Percentiles rank a stretch among this genome's conserved stretches.
Evolutionary conservation across 1,139 yeast genomes (phyloP).

Genomic region (Suhomyces taliae): DNA sequence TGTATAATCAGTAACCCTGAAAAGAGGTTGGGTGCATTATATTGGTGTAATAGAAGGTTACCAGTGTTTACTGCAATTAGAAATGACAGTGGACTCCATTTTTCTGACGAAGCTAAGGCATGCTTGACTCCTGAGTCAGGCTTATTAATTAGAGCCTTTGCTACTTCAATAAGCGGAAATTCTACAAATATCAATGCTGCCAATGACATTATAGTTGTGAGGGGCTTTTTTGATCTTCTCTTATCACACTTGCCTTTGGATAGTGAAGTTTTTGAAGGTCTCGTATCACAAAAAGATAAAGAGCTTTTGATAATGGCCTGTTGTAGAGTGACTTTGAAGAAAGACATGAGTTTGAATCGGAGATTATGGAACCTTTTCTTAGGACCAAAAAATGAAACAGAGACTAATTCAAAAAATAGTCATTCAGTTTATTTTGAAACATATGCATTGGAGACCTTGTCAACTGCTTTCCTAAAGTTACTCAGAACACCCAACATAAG

Average conservation of each 20-base stretch:
- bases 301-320: conserved; percentile 62
- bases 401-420: conserved; percentile 13
- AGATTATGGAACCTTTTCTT: conserved; percentile 90
- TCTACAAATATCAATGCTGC: conserved; percentile 41
- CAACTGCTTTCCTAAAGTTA: conserved; percentile 52
- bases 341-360: conserved; percentile 92
- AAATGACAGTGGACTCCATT: conserved; percentile 17
- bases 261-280: conserved; percentile 53
- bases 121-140: conserved; percentile 78
- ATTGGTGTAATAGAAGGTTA: conserved; percentile 67
- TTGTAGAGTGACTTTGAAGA: conserved; percentile 65
- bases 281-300: conserved; percentile 54
- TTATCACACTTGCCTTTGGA: conserved; percentile 65
- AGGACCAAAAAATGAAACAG: conserved; percentile 57
- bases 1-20: conserved; percentile 78
- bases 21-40: conserved; percentile 77
- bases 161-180: conserved; percentile 56
- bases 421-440: conserved; percentile 57
- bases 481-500: conserved; percentile 34
- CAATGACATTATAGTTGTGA: conserved; percentile 65
- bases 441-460: conserved; percentile 53
- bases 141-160: conserved; percentile 69
- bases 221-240: conserved; percentile 86
- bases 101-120: conserved; percentile 58
- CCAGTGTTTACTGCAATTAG: conserved; percentile 47